These are phyloP conservation scores for Linderniella brevidens DNA, from an alignment of 257 asterid genomes.

Conservation along the genomic window DNA sequence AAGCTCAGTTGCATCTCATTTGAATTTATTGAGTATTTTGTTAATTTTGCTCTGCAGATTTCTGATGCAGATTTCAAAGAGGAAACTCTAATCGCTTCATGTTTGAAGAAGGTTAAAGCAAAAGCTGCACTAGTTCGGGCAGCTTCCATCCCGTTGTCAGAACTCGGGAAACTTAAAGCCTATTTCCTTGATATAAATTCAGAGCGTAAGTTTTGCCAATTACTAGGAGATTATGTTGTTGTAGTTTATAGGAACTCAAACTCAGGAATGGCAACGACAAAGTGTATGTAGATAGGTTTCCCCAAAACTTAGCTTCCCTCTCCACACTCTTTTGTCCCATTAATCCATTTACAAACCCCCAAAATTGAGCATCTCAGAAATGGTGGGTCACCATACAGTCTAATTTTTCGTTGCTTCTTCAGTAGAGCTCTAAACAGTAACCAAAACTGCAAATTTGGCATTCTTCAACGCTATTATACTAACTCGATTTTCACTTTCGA, in stretches of 20 bases:
- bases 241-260: not conserved
- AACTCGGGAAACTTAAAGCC: constrained; percentile 52
- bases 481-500: constrained; percentile 5
- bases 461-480: not conserved
- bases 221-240: not conserved
- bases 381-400: no score
- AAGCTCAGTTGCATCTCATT: not conserved
- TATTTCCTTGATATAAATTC: constrained; percentile 37
- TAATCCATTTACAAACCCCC: no score
- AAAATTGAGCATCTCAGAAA: no score
- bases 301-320: no score
- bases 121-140: constrained; percentile 65
- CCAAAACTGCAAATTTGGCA: no score
- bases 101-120: constrained; percentile 41
- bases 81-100: constrained; percentile 12
- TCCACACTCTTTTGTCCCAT: no score
- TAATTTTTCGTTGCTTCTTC: no score
- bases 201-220: constrained; percentile 34
- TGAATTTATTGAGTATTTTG: not conserved
- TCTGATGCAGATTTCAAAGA: constrained; percentile 27
- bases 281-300: no score
- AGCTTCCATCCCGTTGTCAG: constrained; percentile 47
- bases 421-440: no score
- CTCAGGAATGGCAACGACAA: not conserved
- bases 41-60: constrained; percentile 23